Conservation (phyloP, 2,329 filamentous ascomycete species). For the Fusarium oxysporum region DNA sequence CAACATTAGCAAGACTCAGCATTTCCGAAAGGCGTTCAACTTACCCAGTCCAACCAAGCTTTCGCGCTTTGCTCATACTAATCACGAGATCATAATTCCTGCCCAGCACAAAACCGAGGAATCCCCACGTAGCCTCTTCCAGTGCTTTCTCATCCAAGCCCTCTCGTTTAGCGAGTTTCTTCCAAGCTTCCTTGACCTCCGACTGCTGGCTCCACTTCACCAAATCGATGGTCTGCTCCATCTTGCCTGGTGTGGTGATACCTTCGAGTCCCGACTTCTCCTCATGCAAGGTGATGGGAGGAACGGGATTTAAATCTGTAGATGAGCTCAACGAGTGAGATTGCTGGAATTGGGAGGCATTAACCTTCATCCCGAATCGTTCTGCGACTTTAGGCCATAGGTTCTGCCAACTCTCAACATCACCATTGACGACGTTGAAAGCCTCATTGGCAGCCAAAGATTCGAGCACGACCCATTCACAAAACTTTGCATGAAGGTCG, state of each 20-base stretch:
- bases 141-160: slow-evolving; percentile 1
- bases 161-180: neutral
- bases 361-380: too few species aligned
- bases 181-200: slow-evolving; percentile 3
- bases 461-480: too few species aligned
- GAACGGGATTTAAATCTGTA: too few species aligned
- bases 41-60: neutral
- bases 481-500: too few species aligned
- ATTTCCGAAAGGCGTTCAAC: neutral
- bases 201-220: slow-evolving; percentile 3
- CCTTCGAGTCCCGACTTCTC: too few species aligned
- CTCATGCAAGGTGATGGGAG: too few species aligned
- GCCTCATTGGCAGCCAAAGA: too few species aligned
- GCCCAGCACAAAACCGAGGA: slow-evolving; percentile 5
- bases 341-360: too few species aligned
- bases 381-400: too few species aligned
- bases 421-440: too few species aligned
- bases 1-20: fast-evolving
- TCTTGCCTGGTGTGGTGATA: neutral
- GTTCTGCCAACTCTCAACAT: too few species aligned
- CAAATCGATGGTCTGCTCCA: neutral
- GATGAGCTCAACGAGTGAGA: too few species aligned
- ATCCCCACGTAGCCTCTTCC: slow-evolving; percentile 3
- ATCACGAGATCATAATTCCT: slow-evolving; percentile 13
- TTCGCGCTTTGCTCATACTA: slow-evolving; percentile 6